Evolutionary conservation across 495 filamentous ascomycete genomes (phyloP).

Genomic region (Mycothermus thermophilus): DNA sequence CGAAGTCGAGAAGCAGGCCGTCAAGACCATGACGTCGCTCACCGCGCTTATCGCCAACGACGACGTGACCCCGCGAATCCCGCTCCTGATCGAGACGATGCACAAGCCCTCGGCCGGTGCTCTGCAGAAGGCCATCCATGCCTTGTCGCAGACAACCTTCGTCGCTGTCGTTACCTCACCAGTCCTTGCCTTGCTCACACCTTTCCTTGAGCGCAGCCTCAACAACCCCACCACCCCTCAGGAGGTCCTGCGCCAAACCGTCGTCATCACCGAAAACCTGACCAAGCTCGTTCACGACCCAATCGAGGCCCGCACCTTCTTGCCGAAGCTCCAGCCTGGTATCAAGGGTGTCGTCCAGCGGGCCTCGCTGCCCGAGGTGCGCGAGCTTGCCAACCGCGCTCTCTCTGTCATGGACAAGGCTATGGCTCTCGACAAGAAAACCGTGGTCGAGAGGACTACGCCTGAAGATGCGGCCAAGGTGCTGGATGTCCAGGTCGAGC

Average conservation of each 20-base stretch:
- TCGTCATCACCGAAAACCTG: conserved; percentile 96
- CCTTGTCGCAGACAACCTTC: conserved; percentile 95
- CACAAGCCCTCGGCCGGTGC: conserved; percentile 82
- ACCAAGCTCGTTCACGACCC: conserved; percentile 98
- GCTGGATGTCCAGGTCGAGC: conserved; percentile 60
- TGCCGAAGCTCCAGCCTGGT: conserved; percentile 91
- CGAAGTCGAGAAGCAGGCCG: conserved; percentile 77
- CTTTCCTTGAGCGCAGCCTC: conserved; percentile 81
- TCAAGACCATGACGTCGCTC: conserved; percentile 80
- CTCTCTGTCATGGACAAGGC: conserved; percentile 84
- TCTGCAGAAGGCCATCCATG: conserved; percentile 89
- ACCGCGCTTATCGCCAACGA: conserved; percentile 91
- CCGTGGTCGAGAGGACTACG: conserved; percentile 53
- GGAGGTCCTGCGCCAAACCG: conserved; percentile 88
- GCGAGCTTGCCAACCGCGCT: conserved; percentile 74
- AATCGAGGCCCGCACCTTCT: conserved; percentile 85
- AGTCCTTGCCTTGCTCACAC: conserved; percentile 90
- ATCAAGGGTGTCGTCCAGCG: conserved; percentile 76
- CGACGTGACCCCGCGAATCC: conserved; percentile 86
- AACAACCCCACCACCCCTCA: conserved; percentile 83
- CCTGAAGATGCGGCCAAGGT: conserved; percentile 62
- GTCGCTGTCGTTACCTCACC: conserved; percentile 96
- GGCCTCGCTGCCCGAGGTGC: conserved; percentile 87
- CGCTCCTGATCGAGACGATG: conserved; percentile 87
- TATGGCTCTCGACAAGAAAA: conserved; percentile 57